A percentile compares a stretch with the other conserved stretches of the same genome.
Evolutionary conservation across 306 rosid genomes (phyloP).

Genomic region (Quercus parvula): DNA sequence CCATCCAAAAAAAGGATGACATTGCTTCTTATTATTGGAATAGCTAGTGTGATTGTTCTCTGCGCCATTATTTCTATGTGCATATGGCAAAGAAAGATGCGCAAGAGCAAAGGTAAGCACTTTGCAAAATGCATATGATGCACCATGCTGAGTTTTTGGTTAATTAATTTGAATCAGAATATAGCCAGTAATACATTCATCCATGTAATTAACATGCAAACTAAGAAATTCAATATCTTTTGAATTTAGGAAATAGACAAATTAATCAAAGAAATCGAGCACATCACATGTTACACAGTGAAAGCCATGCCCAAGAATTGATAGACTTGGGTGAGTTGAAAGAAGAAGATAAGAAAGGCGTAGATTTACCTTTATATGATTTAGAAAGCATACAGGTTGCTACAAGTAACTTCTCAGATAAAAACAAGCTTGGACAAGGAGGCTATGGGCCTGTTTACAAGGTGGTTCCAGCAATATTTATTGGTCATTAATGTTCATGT

Average conservation of each 20-base stretch:
- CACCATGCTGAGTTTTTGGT: background rate
- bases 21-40: background rate
- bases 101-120: constrained; percentile 2
- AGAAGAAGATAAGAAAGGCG: too few relatives aligned
- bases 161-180: background rate
- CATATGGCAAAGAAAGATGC: constrained; percentile 5
- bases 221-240: background rate
- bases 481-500: background rate
- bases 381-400: too few relatives aligned
- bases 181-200: background rate
- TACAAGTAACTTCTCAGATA: too few relatives aligned
- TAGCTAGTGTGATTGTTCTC: background rate
- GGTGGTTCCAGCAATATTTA: too few relatives aligned
- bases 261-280: constrained; percentile 1
- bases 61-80: background rate
- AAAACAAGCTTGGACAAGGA: too few relatives aligned
- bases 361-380: too few relatives aligned
- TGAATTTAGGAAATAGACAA: background rate
- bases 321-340: background rate
- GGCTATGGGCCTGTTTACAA: too few relatives aligned
- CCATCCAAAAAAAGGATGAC: background rate
- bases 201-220: background rate
- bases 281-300: constrained; percentile 8
- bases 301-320: constrained; percentile 20
- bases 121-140: background rate